A percentile compares a stretch with the other conserved stretches of the same genome.
Conservation (phyloP, 441 rosid genomes). For the Mallotus japonicus region DNA sequence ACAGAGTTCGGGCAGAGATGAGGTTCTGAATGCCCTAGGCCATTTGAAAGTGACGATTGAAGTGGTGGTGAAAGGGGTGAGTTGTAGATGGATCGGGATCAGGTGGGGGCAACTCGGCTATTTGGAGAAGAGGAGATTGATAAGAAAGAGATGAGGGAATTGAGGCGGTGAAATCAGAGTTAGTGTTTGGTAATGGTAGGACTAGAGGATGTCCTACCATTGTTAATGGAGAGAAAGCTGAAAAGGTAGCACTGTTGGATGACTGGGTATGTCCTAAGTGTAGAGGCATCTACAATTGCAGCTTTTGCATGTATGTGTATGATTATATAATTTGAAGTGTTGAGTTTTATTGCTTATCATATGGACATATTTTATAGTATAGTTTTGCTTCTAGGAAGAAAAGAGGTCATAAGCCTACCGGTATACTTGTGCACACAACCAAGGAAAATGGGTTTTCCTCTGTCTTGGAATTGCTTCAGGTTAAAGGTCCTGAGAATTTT, state of each 20-base stretch:
- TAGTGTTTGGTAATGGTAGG: no score
- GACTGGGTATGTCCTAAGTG: slow-evolving; percentile 90
- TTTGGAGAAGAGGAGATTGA: slow-evolving; percentile 28
- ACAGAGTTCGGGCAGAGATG: slow-evolving; percentile 24
- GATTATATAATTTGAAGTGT: not conserved
- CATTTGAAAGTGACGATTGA: not conserved
- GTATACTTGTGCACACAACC: slow-evolving; percentile 55
- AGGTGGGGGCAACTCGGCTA: slow-evolving; percentile 27
- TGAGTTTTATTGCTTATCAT: not conserved
- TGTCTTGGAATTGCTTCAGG: slow-evolving; percentile 60
- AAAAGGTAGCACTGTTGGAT: slow-evolving; percentile 43
- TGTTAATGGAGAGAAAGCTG: slow-evolving; percentile 82
- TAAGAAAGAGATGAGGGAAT: slow-evolving; percentile 36
- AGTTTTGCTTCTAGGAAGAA: slow-evolving; percentile 50
- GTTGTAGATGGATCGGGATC: slow-evolving; percentile 9
- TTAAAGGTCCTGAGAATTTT: slow-evolving; percentile 43
- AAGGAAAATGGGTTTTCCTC: slow-evolving; percentile 69
- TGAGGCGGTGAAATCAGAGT: slow-evolving; percentile 37
- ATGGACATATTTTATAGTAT: slow-evolving; percentile 6
- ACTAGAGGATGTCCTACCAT: no score
- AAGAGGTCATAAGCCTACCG: slow-evolving; percentile 76
- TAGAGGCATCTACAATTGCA: slow-evolving; percentile 78
- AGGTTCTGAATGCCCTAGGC: slow-evolving; percentile 27
- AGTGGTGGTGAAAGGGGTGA: slow-evolving; percentile 14
- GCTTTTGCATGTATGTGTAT: slow-evolving; percentile 66